Evolutionary conservation across 2,329 filamentous ascomycete genomes (phyloP), one percentile per base, ranked within the genome.

Genomic region (Ophiognomonia clavigignenti-juglandacearum): DNA sequence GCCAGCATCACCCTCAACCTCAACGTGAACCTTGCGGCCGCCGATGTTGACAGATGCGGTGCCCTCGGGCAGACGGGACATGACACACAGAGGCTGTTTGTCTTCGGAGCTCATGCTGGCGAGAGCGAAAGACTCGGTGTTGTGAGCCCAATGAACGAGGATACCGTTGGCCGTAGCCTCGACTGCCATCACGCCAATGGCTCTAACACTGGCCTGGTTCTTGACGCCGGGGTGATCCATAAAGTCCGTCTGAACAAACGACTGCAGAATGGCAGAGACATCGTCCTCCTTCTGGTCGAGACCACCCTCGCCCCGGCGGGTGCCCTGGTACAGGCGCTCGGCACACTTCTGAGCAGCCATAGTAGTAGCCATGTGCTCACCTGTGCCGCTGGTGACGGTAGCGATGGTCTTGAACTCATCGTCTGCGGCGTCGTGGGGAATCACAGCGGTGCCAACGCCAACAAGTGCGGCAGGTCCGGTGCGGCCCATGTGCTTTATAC

Each of bases 311-410:
- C 70, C 77, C 54, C 79, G 83, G 60, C 74, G 78, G 40, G 75
- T 85, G 56, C 75, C 79, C 54, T 85, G 80, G 61, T 90, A 96
- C 22, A 98, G 75, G 38, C 93, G 81, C 54, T 92, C 86, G 1
- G 91, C 90, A 61, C 90, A 95, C 46, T 85, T 84, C 49, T 85
- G 83, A 6, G 93, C 91, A 10, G 93, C 92, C 77, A 95, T 85
- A 0, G 91, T 95, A 0, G 92, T 96, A 29, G 90, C 88, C 86
- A 98, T 98, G 63, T 98, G 93, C 67, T 98, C 93, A 39, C 93
- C 93, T 3, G 93, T 98, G 23, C 93, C 93, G 61, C 89, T 96
- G 32, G 90, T 95, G 19, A 96, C 89, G 22, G 85, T 83, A 24
- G 89, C 92, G 23, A 96, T 88, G 38, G 78, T 81, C 7, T 82